These are phyloP conservation scores for Loxodes magnus DNA, from an alignment of 73 alveolate species.

Conservation along the genomic window DNA sequence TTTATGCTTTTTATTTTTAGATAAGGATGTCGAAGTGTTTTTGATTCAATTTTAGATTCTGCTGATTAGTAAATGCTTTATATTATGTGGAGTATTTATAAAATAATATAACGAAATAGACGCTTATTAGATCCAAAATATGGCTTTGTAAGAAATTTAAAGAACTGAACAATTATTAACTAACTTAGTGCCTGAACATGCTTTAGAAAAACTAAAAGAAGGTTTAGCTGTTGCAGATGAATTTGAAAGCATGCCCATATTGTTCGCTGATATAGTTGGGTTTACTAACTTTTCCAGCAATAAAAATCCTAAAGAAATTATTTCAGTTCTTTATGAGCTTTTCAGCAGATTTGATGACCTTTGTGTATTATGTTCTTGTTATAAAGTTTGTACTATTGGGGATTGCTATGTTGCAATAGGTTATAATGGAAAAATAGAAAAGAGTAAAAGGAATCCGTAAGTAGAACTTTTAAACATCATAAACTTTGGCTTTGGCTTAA, in stretches of 20 bases:
- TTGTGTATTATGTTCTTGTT: constrained; percentile 74
- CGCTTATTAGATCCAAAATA: too few relatives aligned
- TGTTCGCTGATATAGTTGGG: constrained; percentile 87
- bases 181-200: constrained; percentile 8
- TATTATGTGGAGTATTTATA: too few relatives aligned
- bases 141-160: not conserved
- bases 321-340: constrained; percentile 70
- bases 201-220: constrained; percentile 38
- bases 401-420: constrained; percentile 97
- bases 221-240: constrained; percentile 60
- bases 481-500: too few relatives aligned
- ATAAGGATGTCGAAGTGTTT: too few relatives aligned
- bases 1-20: too few relatives aligned
- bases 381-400: constrained; percentile 95
- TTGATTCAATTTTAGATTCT: too few relatives aligned
- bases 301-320: constrained; percentile 77
- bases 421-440: constrained; percentile 48
- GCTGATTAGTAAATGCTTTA: too few relatives aligned
- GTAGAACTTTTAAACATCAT: too few relatives aligned
- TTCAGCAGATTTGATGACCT: constrained; percentile 86
- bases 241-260: constrained; percentile 76
- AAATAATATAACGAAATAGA: too few relatives aligned
- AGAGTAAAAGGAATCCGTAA: too few relatives aligned
- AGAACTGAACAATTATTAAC: constrained; percentile 1
- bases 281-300: constrained; percentile 58